phyloP scores from a whole-genome alignment of 1,284 basidiomycete genomes.

The Ceratobasidium sp. region DNA sequence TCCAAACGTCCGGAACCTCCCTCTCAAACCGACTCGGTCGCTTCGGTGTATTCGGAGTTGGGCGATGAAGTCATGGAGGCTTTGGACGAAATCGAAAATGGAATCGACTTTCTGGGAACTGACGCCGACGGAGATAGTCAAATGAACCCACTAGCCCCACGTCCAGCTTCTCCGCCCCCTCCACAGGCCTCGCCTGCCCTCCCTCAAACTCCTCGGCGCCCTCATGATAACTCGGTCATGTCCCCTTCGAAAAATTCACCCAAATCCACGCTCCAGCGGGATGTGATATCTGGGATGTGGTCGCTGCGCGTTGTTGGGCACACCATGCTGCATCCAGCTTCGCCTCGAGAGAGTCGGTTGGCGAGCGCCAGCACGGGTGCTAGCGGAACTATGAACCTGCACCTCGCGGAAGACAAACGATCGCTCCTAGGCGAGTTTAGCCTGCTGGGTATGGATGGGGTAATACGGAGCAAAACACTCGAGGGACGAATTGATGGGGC shows the following conservation, averaged over 20 bases:
- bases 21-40: constrained; percentile 24
- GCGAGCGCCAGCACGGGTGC: neutral
- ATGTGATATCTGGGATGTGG: constrained; percentile 40
- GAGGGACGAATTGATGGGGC: constrained; percentile 40
- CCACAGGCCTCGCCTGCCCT: neutral
- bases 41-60: constrained; percentile 36
- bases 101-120: constrained; percentile 22
- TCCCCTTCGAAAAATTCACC: constrained; percentile 25
- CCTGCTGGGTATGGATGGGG: constrained; percentile 39
- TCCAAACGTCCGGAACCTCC: constrained; percentile 23
- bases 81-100: constrained; percentile 38
- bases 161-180: constrained; percentile 15
- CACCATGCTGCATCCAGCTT: neutral
- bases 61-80: constrained; percentile 25
- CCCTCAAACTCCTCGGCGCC: constrained; percentile 27
- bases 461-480: constrained; percentile 31
- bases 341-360: neutral
- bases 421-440: constrained; percentile 35
- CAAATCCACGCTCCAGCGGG: constrained; percentile 19
- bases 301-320: constrained; percentile 20
- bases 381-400: constrained; percentile 33
- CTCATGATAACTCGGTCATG: neutral
- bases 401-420: constrained; percentile 36
- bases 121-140: constrained; percentile 41
- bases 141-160: constrained; percentile 26